Evolutionary conservation across 2,329 filamentous ascomycete genomes (phyloP), one percentile per base, ranked within the genome.

Genomic region (Coniella vitis): DNA sequence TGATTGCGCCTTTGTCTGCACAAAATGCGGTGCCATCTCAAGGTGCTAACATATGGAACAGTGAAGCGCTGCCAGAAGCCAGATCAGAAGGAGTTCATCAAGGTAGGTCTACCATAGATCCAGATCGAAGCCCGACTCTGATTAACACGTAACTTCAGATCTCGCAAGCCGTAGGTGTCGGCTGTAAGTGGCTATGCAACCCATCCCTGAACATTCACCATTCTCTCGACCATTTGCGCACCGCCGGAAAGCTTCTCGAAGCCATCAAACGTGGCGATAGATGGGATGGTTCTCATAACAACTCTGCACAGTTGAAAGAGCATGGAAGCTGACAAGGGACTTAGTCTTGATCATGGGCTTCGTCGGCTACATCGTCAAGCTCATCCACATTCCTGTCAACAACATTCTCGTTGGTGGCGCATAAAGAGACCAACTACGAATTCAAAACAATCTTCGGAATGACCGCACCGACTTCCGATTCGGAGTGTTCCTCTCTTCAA

Each of bases 311-410:
- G 19, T 12, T 51, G 16, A 25, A 3, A 19, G 20, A 14, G 12
- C 19, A 17, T 14, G 16, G 4, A 20, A 44, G 32, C 47, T 53
- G 34, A 50, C 38, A n/a, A 32, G 13, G 14, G 8, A 31, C 19
- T 10, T 29, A 53, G 51, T 86, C 69, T 65, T 86, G 55, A 76
- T 85, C 66, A 85, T 84, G 81, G 81, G 81, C 54, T 78, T 79
- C 41, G 82, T 85, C 50, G 82, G 82, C 55, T 86, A 84, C 67
- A 66, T 86, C 54, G 80, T 86, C 63, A 85, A 86, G 74, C 73
- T 86, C 61, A 82, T 85, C 56, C 81, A 85, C 65, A 83, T 85
- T 42, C 82, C 82, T 55, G 75, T 86, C 55, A 85, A 85, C 75
- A 81, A 84, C 65, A 79, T 84, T 52, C 74, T 86, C 50, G 81